phyloP scores from a whole-genome alignment of 306 rosid genomes.

The Hylodesmum podocarpum region DNA sequence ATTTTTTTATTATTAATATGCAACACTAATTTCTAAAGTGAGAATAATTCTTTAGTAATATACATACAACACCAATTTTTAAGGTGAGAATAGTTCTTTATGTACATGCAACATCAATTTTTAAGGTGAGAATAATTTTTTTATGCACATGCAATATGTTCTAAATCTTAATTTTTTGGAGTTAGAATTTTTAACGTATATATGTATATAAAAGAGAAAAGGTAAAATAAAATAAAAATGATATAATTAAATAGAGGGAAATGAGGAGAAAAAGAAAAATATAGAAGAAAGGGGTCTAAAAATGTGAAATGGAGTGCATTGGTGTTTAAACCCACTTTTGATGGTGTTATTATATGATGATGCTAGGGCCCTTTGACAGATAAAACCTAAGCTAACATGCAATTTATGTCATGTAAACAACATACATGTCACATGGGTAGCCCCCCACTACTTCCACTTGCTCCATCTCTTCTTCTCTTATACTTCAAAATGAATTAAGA shows the following conservation, averaged over 20 bases:
- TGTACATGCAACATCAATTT: too few species aligned
- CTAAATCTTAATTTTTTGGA: too few species aligned
- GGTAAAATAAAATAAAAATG: background rate
- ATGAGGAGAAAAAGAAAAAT: background rate
- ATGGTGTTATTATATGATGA: slow-evolving; percentile 28
- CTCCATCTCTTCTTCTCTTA: slow-evolving; percentile 42
- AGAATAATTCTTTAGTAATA: too few species aligned
- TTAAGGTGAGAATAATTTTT: too few species aligned
- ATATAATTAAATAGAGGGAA: background rate
- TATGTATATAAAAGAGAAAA: too few species aligned
- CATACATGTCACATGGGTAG: slow-evolving; percentile 77
- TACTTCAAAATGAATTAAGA: slow-evolving; percentile 47
- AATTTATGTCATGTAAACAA: slow-evolving; percentile 52
- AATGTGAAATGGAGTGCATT: slow-evolving; percentile 26
- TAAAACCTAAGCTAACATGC: slow-evolving; percentile 60
- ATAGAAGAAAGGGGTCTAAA: slow-evolving; percentile 27
- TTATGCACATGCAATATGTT: too few species aligned
- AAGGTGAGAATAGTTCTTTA: too few species aligned
- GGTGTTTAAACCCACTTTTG: slow-evolving; percentile 37
- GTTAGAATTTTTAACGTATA: too few species aligned
- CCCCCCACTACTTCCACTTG: slow-evolving; percentile 37
- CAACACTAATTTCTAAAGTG: too few species aligned
- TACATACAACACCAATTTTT: too few species aligned
- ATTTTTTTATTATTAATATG: too few species aligned
- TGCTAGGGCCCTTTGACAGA: slow-evolving; percentile 45